These are phyloP conservation scores for Eurotiales sp. DNA, from an alignment of 2,329 filamentous ascomycete genomes.

Conservation along the genomic window DNA sequence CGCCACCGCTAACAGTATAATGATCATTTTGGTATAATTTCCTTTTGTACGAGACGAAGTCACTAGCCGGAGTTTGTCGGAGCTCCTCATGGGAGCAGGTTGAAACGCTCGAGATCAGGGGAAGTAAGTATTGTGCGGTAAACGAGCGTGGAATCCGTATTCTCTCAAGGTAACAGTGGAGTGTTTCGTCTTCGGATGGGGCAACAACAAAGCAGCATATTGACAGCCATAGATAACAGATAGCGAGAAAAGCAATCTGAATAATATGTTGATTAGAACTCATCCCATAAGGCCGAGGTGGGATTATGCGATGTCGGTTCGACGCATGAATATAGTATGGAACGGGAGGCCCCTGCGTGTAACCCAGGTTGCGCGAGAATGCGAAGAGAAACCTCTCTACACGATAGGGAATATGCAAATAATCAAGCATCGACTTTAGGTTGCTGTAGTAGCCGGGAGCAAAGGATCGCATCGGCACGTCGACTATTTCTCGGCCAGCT, in stretches of 20 bases:
- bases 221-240: background rate
- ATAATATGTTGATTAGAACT: background rate
- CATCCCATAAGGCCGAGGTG: background rate
- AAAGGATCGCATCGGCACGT: constrained; percentile 53
- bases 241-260: background rate
- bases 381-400: constrained; percentile 1
- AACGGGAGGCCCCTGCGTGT: no score
- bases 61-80: constrained; percentile 19
- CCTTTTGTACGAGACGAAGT: constrained; percentile 19
- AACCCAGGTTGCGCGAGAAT: background rate
- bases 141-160: background rate
- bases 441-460: constrained; percentile 54
- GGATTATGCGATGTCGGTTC: background rate
- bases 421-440: constrained; percentile 54
- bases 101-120: constrained; percentile 50
- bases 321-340: background rate
- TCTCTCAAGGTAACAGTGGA: background rate
- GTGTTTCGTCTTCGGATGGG: background rate
- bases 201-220: background rate
- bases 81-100: constrained; percentile 23
- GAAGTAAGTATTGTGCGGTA: constrained; percentile 46
- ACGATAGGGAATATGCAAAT: constrained; percentile 21
- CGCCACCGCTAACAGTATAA: constrained; percentile 19
- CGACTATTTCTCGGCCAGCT: constrained; percentile 18
- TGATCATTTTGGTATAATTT: constrained; percentile 18